Base-by-base conservation (phyloP, 2,329 filamentous ascomycete genomes). In the Xylariales sp. region DNA sequence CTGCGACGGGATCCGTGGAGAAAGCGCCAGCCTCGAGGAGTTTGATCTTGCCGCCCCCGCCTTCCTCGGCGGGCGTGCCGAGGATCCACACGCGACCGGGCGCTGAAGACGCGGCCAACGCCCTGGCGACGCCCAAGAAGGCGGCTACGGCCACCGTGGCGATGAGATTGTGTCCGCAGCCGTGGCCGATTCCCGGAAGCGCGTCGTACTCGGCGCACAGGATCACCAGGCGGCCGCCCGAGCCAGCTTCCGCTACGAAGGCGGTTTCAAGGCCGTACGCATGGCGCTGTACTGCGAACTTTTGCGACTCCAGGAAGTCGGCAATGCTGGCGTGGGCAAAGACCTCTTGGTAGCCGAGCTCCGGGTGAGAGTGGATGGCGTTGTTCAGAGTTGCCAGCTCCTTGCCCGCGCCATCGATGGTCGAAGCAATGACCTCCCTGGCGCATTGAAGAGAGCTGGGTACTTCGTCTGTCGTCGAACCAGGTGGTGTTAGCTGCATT, bases 201-300 rank as follows among this genome's bases (percentile, higher is more conserved):
- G n/a, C n/a, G n/a, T n/a, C n/a, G n/a, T n/a, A n/a, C 48, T 72
- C 68, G 38, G 63, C 65, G 43, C 67, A 69, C 41, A 62, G 61
- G 17, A 62, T 54, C 19, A 70, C 50, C 0, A 66, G 57, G 1
- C 61, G 59, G 4, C 67, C 66, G 5, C 64, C 66, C 1, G 54
- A 49, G 19, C 71, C 70, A 32, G 56, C 55, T 12, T 64, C 56
- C 10, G 63, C 68, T 33, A 68, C 65, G 44, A 79, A 78, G 2
- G 72, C 62, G 0, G 75, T 79, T 7, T 63, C 57, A 1, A 78
- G 46, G 3, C 69, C 73, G 46, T 73, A 74, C 0, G 72, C 67
- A 37, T 72, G 65, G 1, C 65, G 63, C 5, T 59, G 69, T 6
- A 76, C 69, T 0, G 49, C 41, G 46, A 70, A 73, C 0, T 69